Conservation (phyloP, 441 rosid species). For the Mallotus repandus region DNA sequence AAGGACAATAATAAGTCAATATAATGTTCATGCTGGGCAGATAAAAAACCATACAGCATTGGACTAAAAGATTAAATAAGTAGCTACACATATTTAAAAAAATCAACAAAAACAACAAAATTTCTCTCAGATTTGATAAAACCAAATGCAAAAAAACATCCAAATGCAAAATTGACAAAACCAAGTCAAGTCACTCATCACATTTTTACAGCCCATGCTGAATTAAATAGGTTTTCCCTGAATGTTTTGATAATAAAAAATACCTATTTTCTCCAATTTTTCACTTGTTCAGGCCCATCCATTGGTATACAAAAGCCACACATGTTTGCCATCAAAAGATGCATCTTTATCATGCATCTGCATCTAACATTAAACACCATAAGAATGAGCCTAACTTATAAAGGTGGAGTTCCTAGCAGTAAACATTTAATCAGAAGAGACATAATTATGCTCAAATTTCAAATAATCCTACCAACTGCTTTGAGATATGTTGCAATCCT, state of each 20-base stretch:
- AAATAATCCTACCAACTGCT: too few relatives aligned
- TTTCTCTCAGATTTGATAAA: too few relatives aligned
- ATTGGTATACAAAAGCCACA: background rate
- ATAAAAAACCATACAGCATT: background rate
- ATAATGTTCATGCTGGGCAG: slow-evolving; percentile 4
- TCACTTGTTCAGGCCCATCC: background rate
- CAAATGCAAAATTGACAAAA: too few relatives aligned
- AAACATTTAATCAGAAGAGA: too few relatives aligned
- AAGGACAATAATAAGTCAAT: slow-evolving; percentile 15
- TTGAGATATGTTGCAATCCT: too few relatives aligned
- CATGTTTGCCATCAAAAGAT: background rate
- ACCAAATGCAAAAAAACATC: too few relatives aligned
- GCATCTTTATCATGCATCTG: background rate
- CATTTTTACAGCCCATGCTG: background rate
- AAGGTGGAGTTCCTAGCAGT: too few relatives aligned
- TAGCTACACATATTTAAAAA: too few relatives aligned
- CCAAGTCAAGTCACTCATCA: background rate
- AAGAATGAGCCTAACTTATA: background rate
- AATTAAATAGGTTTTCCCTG: too few relatives aligned
- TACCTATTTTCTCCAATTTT: background rate
- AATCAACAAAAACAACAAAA: too few relatives aligned
- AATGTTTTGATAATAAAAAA: background rate
- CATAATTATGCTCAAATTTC: too few relatives aligned
- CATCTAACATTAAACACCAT: background rate
- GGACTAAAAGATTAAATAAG: background rate